These are phyloP conservation scores for Sapria himalayana DNA, from an alignment of 345 rosid species.

Conservation along the genomic window DNA sequence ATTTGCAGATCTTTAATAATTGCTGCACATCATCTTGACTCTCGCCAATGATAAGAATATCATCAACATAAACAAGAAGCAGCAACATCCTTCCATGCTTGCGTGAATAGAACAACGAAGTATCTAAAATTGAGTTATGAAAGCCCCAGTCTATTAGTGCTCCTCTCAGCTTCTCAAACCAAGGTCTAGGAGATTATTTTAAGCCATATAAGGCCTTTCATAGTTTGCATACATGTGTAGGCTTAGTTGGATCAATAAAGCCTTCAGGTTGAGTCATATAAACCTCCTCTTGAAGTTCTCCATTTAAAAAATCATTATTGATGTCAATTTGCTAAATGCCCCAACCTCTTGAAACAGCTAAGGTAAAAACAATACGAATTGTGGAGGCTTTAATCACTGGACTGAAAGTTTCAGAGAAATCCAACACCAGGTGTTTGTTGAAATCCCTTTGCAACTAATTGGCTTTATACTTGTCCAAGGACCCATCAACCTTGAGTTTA, in stretches of 20 bases:
- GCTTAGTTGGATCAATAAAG: neutral
- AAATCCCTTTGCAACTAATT: neutral
- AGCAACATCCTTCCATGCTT: neutral
- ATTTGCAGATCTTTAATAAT: neutral
- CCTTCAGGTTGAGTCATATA: neutral
- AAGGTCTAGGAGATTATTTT: neutral
- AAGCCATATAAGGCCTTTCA: neutral
- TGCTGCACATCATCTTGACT: neutral
- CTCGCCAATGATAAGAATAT: neutral
- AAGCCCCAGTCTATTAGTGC: neutral
- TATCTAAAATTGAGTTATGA: neutral
- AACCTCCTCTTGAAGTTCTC: neutral
- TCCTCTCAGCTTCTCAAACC: neutral
- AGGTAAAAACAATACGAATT: neutral
- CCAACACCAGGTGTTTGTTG: neutral
- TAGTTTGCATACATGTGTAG: neutral
- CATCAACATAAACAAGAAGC: neutral
- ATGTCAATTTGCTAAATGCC: neutral
- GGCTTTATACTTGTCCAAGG: neutral
- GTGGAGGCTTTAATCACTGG: neutral
- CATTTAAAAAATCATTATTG: neutral
- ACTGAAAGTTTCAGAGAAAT: constrained; percentile 3
- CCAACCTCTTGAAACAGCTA: neutral
- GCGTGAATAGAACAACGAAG: neutral
- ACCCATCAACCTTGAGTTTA: neutral